phyloP scores from a whole-genome alignment of 2,329 filamentous ascomycete species.

The Clonostachys sp. region DNA sequence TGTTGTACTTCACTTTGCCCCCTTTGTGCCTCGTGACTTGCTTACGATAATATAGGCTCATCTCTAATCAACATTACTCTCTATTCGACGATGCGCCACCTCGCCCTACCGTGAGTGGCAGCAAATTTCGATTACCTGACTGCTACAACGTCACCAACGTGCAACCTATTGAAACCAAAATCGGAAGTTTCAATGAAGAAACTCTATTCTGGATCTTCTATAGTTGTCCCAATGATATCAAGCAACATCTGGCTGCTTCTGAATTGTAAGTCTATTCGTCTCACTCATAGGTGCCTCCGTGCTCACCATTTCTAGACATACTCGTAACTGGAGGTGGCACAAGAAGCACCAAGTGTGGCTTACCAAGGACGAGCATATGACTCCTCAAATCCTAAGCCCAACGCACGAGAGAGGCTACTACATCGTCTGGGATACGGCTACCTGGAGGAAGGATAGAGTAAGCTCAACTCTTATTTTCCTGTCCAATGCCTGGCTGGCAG shows the following conservation, averaged over 20 bases:
- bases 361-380: slow-evolving; percentile 64
- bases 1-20: slow-evolving; percentile 16
- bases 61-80: slow-evolving; percentile 58
- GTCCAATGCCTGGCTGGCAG: background rate
- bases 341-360: slow-evolving; percentile 64
- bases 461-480: slow-evolving; percentile 16
- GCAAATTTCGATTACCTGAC: slow-evolving; percentile 55
- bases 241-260: slow-evolving; percentile 58
- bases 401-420: slow-evolving; percentile 62
- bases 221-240: slow-evolving; percentile 56
- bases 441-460: slow-evolving; percentile 61
- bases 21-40: background rate
- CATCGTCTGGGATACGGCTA: slow-evolving; percentile 59
- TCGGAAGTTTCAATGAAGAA: slow-evolving; percentile 63
- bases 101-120: slow-evolving; percentile 43
- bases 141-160: slow-evolving; percentile 66
- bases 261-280: slow-evolving; percentile 46
- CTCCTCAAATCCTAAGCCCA: slow-evolving; percentile 52
- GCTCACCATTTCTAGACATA: slow-evolving; percentile 37
- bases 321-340: slow-evolving; percentile 65
- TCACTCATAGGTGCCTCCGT: background rate
- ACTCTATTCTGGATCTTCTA: slow-evolving; percentile 69
- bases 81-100: slow-evolving; percentile 57
- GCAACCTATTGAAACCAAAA: slow-evolving; percentile 60
- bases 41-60: slow-evolving; percentile 29